Conservation (phyloP, 345 rosid genomes). For the Nephelium lappaceum region DNA sequence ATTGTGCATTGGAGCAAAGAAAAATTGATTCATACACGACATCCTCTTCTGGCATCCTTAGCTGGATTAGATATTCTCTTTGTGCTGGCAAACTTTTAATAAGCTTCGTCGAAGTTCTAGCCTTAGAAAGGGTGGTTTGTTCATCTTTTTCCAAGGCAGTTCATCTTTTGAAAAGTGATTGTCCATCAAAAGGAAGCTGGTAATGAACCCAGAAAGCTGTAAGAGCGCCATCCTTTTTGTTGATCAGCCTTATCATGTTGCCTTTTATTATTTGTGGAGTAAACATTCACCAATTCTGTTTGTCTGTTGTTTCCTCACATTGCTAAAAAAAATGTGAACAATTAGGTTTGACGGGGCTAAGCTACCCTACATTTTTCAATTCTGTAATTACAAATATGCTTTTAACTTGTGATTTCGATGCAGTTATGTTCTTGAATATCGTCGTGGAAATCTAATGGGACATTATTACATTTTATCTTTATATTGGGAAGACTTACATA, state of each 20-base stretch:
- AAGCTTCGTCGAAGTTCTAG: neutral
- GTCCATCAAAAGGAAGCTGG: too few species aligned
- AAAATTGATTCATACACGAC: neutral
- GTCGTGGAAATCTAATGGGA: neutral
- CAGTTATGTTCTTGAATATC: too few species aligned
- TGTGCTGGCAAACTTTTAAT: neutral
- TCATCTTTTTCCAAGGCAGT: too few species aligned
- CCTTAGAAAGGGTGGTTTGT: too few species aligned
- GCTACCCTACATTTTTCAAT: neutral
- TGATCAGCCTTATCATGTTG: neutral
- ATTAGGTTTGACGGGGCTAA: too few species aligned
- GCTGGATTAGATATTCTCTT: neutral
- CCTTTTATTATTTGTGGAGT: neutral
- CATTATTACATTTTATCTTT: neutral
- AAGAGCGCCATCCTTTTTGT: neutral
- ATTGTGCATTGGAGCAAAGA: neutral
- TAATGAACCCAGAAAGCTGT: neutral
- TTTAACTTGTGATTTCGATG: too few species aligned
- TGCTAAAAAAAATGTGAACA: too few species aligned
- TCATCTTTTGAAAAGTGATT: too few species aligned
- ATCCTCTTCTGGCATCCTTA: neutral
- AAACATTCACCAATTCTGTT: neutral
- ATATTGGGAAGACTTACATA: neutral
- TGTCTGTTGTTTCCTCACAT: neutral
- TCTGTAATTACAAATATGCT: neutral